Evolutionary conservation across 2,329 filamentous ascomycete species (phyloP), one percentile per base, ranked within the genome.

Genomic region (Chaetomiaceae sp.): DNA sequence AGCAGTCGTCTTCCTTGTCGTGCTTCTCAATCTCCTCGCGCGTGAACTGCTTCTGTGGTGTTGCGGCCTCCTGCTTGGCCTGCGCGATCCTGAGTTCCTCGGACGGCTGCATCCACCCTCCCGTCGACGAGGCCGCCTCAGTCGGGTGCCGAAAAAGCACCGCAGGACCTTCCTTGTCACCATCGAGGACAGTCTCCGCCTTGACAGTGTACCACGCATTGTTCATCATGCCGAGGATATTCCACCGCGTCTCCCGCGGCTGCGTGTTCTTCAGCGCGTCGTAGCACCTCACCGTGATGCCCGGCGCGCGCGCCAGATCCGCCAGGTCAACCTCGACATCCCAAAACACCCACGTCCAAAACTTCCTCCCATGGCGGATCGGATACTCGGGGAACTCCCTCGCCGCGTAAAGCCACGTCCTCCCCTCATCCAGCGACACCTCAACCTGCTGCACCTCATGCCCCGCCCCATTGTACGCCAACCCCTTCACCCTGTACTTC

Each of bases 341-440:
- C 74, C 74, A 77, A 50, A 72, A 68, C 3, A 73, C 36, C 74
- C 74, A 77, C 0, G 72, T 69, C 74, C 73, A 76, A 53, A 73
- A 76, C 52, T 73, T 77, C 32, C 67, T 70, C 3, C 72, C 73
- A 45, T 78, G 71, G 4, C 73, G 63, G 27, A 76, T 65, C 0
- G 73, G 72, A 5, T 60, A 60, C 14, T 75, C 65, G 1, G 73
- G 73, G 39, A 70, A 74, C 50, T 68, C 47, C 12, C 57, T 46
- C 17, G 60, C 57, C 43, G 56, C 56, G 43, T 60, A 58, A 8
- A 60, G 38, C 70, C 74, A 77, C 3, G 58, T 72, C 17, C 66
- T 50, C 0, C 73, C 72, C 2, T 60, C 65, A 56, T 76, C 71
- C 1, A 75, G 57, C 20, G 65, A 69, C 8, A 76, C 57, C 48